phyloP scores from a whole-genome alignment of 106 monocot species.

The Platanthera zijinensis region DNA sequence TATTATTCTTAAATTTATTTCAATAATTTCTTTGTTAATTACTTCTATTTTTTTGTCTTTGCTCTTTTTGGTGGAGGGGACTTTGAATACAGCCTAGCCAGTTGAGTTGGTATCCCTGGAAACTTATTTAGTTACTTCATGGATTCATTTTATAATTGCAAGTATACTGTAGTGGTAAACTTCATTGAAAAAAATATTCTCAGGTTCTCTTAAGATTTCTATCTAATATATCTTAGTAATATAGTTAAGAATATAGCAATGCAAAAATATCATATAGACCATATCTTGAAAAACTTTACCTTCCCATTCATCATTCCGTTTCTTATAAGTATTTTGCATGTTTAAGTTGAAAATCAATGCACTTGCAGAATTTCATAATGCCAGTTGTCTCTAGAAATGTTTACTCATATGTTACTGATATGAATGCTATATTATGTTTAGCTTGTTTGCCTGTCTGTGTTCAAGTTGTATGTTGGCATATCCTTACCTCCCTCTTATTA shows the following conservation, averaged over 20 bases:
- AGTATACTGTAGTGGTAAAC: neutral
- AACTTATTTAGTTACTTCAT: neutral
- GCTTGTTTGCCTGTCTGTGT: neutral
- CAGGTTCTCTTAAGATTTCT: neutral
- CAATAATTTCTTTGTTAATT: neutral
- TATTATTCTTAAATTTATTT: neutral
- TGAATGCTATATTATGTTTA: neutral
- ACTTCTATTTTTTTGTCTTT: neutral
- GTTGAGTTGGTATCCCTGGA: neutral
- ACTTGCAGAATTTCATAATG: neutral
- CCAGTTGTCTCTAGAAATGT: neutral
- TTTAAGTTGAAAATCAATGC: neutral
- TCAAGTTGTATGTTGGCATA: neutral
- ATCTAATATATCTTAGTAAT: neutral
- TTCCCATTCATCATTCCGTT: neutral
- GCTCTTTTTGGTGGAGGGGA: neutral
- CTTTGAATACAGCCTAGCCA: neutral
- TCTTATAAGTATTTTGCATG: neutral
- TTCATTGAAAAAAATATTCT: neutral
- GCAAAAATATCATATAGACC: neutral
- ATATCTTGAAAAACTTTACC: neutral
- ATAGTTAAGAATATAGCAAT: neutral
- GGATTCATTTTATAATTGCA: neutral
- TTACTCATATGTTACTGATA: neutral
- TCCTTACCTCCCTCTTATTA: neutral